These are phyloP conservation scores for Galeopsis tetrahit DNA, from an alignment of 257 asterid species.

Conservation along the genomic window DNA sequence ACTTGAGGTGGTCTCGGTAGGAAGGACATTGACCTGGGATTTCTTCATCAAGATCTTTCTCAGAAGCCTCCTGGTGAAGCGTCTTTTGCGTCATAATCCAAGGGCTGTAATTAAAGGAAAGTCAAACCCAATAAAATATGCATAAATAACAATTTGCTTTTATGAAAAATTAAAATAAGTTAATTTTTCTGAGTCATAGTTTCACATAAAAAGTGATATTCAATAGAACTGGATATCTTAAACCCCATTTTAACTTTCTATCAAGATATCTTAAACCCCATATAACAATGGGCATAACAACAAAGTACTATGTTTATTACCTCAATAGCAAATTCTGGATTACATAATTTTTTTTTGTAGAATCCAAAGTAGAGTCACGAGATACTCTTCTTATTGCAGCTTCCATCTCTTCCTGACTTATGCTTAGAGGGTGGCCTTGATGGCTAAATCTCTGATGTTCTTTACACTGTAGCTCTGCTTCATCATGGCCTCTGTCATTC, in stretches of 20 bases:
- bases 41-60: slow-evolving; percentile 47
- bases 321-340: slow-evolving; percentile 80
- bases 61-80: slow-evolving; percentile 41
- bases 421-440: slow-evolving; percentile 52
- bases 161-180: slow-evolving; percentile 29
- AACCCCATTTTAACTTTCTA: not conserved
- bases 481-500: slow-evolving; percentile 38
- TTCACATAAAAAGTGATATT: slow-evolving; percentile 7
- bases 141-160: slow-evolving; percentile 16
- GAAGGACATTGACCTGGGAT: slow-evolving; percentile 69
- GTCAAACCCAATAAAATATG: slow-evolving; percentile 32
- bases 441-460: slow-evolving; percentile 35
- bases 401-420: slow-evolving; percentile 73
- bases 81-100: slow-evolving; percentile 69
- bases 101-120: slow-evolving; percentile 49
- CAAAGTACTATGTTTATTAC: slow-evolving; percentile 36
- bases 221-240: not conserved
- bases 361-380: slow-evolving; percentile 67
- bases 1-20: slow-evolving; percentile 52
- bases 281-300: slow-evolving; percentile 1
- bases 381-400: slow-evolving; percentile 74
- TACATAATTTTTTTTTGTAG: slow-evolving; percentile 57
- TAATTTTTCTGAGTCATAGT: slow-evolving; percentile 1
- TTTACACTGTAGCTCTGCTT: slow-evolving; percentile 26
- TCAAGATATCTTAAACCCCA: not conserved